Evolutionary conservation across 2,329 filamentous ascomycete species (phyloP), one percentile per base, ranked within the genome.

Genomic region (Sclerotinia sclerotiorum): DNA sequence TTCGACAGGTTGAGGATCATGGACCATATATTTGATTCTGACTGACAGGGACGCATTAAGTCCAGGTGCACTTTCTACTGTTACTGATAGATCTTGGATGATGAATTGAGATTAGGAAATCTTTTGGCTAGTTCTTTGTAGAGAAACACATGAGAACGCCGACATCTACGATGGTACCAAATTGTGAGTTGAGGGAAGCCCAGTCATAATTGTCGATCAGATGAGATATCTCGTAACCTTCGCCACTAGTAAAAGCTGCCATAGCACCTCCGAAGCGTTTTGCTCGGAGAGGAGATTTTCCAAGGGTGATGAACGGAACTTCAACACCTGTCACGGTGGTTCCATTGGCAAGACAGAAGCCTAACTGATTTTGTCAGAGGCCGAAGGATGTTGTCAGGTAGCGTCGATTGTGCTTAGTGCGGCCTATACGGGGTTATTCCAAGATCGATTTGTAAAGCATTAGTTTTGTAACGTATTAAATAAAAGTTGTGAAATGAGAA

Each of bases 71-170:
- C 79, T 82, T 8, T 79, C 78, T 19, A 86, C 76, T 21, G 82
- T 85, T 71, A 80, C 81, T 1, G 71, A 72, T 39, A 85, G 77
- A 71, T 87, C 85, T 73, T 87, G 84, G 32, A 87, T 85, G 19
- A 87, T 77, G 73, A 87, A 57, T 79, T 80, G 72, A 87, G 81
- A 51, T 82, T 80, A 58, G 80, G 79, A 77, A 83, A 86, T 67
- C 76, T 77, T 70, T 79, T 79, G 2, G 84, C 87, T 55, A 89
- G 78, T 4, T 82, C 84, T n/a, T 85, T 80, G 58, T 80, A 83
- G n/a, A 84, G 82, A 58, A 86, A 84, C 0, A 87, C 87, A 65
- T 84, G 83, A 24, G 83, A 85, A 2, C 87, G 13, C 87, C 87
- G 19, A 87, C 73, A 67, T 89, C 86, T 5, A 89, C 85, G 51